Percentiles rank a stretch among this genome's conserved stretches.
Conservation (phyloP, 441 rosid genomes). For the Brassica balearica region DNA sequence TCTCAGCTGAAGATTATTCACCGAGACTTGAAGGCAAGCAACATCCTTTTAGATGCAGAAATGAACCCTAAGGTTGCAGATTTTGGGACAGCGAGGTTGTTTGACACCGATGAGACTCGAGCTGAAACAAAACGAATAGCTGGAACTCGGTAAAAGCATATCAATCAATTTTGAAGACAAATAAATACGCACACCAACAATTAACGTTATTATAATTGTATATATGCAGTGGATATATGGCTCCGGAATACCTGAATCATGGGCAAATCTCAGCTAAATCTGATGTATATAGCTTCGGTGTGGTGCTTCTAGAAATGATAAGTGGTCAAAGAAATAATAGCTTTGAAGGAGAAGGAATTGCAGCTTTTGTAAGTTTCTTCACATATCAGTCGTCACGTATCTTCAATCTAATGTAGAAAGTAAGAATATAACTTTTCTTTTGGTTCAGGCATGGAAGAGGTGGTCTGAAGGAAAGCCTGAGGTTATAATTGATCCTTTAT, state of each 20-base stretch:
- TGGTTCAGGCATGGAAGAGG: slow-evolving; percentile 26
- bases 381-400: background rate
- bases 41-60: slow-evolving; percentile 31
- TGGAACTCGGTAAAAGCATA: slow-evolving; percentile 25
- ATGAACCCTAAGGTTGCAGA: slow-evolving; percentile 37
- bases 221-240: slow-evolving; percentile 38
- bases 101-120: slow-evolving; percentile 25
- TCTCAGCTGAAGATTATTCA: slow-evolving; percentile 43
- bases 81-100: slow-evolving; percentile 36
- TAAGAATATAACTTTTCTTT: background rate
- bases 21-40: slow-evolving; percentile 32
- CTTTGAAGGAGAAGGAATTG: slow-evolving; percentile 15
- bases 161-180: background rate
- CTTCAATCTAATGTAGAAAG: background rate
- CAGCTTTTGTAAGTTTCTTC: slow-evolving; percentile 29
- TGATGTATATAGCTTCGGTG: slow-evolving; percentile 34
- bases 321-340: slow-evolving; percentile 34
- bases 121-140: slow-evolving; percentile 26
- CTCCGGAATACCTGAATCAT: slow-evolving; percentile 34
- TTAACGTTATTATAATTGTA: background rate
- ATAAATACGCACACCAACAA: background rate
- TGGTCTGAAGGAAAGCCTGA: slow-evolving; percentile 32
- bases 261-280: slow-evolving; percentile 33
- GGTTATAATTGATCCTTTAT: slow-evolving; percentile 37
- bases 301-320: slow-evolving; percentile 38